These are phyloP conservation scores for Pythium phragmiticola DNA, from an alignment of 352 stramenopile genomes.

Conservation along the genomic window DNA sequence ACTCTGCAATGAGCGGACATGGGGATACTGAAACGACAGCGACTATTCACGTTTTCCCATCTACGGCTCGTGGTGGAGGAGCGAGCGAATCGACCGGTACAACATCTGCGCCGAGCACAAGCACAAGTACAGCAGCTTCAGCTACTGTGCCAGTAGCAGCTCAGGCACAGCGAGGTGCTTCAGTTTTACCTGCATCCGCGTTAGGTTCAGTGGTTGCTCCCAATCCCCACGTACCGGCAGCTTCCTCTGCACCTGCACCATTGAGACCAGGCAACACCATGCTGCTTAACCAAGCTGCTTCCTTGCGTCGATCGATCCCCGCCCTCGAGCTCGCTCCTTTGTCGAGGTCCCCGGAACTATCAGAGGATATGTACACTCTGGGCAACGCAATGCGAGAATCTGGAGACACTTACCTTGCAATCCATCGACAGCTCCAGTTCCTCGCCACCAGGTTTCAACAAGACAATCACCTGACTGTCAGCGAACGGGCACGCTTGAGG, in stretches of 20 bases:
- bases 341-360: constrained; percentile 16
- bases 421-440: constrained; percentile 27
- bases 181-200: not conserved
- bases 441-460: constrained; percentile 19
- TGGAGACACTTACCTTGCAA: constrained; percentile 26
- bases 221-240: not conserved
- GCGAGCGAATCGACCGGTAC: not conserved
- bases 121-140: not conserved
- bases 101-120: not conserved
- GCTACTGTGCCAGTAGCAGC: not conserved
- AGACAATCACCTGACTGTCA: constrained; percentile 14
- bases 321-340: constrained; percentile 22
- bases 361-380: constrained; percentile 23
- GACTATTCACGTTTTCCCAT: constrained; percentile 2
- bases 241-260: not conserved
- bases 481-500: constrained; percentile 17
- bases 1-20: constrained; percentile 3
- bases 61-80: not conserved
- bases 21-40: constrained; percentile 2
- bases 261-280: not conserved
- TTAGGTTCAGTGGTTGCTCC: not conserved
- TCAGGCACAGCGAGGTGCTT: constrained; percentile 1
- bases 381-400: constrained; percentile 28
- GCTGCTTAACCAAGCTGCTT: constrained; percentile 19
- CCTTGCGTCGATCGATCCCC: constrained; percentile 23